Base-by-base conservation (phyloP, 306 rosid genomes). In the Elaeagnus macrophylla region DNA sequence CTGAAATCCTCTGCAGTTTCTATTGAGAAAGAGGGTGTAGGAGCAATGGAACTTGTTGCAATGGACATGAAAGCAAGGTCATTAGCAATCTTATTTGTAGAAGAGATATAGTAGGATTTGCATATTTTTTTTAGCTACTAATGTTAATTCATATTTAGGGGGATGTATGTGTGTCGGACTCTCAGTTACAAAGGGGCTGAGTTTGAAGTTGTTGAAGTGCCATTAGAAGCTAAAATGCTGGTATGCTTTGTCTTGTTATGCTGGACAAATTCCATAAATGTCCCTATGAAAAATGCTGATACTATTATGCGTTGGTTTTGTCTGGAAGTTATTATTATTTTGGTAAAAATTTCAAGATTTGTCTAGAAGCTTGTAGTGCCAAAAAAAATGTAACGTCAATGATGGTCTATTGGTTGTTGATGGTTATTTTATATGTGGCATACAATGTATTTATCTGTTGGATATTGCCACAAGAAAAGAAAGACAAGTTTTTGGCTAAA, bases 51-150 rank as follows among this genome's bases (percentile, higher is more conserved):
- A 84, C 85, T 91, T 78, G 99, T 91, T 79, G 99, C 99, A 64
- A 91, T 91, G 99, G 99, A 91, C 81, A 87, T 91, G 99, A 91
- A 91, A 91, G 96, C 99, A 68, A 91, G 96, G 99, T 88, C 53
- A 42, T 54, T 55, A 72, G 52, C 43, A 56, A 57, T 40, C 59
- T 56, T 13, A 36, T 32, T 50, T 1, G 5, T 46, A 54, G 38
- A 50, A 12, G 20, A 44, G 12, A 19, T 46, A 32, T 45, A 6
- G 19, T 39, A 65, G 14, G 17, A 57, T 25, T 12, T 7, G 14
- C 6, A 14, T 40, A 25, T 16, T 10, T 50, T 25, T 41, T 53
- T 25, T 25, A 6, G 15, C 13, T 19, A 36, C 6, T 25, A 25
- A 25, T 25, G 5, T 64, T 64, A 10, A 66, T 61, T 58, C 18